Evolutionary conservation across 108 stramenopile genomes (phyloP), one percentile per base, ranked within the genome.

Genomic region (Fragilaria radians): DNA sequence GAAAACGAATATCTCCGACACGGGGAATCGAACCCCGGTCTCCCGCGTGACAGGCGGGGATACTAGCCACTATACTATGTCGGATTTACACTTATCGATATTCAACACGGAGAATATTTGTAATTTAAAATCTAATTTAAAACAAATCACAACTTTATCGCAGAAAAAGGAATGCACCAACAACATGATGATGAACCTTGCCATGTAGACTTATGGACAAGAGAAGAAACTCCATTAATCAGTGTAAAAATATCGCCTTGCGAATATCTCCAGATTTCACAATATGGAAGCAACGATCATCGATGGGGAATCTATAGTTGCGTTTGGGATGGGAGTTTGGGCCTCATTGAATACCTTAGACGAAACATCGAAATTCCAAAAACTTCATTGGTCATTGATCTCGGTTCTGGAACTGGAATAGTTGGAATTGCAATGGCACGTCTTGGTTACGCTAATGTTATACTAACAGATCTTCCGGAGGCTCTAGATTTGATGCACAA

Each of bases 1-100:
- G n/a, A n/a, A n/a, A n/a, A n/a, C n/a, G n/a, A n/a, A n/a, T n/a
- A n/a, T n/a, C 77, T 85, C 87, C 87, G 79, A 53, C 74, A 87
- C 85, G 82, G 85, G 92, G 92, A 94, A 94, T 90, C 87, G 88
- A 94, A 94, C 88, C 92, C 92, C 82, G 88, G 86, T 90, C 92
- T 90, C 92, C 88, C 86, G 92, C 88, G 86, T 95, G 93, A 95
- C 93, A 95, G 93, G 89, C 93, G 90, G 93, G 93, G 86, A 95
- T 95, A 95, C 86, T 95, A 91, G 86, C 89, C 93, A 91, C 88
- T 94, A 94, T 94, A 94, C 93, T 94, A 94, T 94, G 80, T 58
- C 86, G 82, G 86, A 86, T 51, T 51, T n/a, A n/a, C n/a, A n/a
- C n/a, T n/a, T n/a, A n/a, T n/a, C n/a, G n/a, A n/a, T n/a, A n/a